Base-by-base conservation (phyloP, 2,329 filamentous ascomycete species). In the Scytalidium sp. region DNA sequence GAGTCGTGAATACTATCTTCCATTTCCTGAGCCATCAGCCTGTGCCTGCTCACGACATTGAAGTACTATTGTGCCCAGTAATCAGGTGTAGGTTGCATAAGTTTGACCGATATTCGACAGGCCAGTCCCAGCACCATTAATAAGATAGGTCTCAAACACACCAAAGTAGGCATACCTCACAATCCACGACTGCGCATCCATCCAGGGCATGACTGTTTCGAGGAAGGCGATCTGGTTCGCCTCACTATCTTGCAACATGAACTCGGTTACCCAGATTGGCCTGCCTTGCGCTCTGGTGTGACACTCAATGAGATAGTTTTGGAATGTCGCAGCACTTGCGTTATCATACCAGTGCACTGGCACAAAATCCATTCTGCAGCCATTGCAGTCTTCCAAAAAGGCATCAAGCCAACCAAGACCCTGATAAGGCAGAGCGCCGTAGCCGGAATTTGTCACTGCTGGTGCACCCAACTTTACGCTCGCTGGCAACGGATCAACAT, bases 311-410 rank as follows among this genome's bases (percentile, higher is more conserved):
- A 75, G 59, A 59, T 75, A 71, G 46, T 60, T 48, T 62, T 75
- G 69, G 64, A 77, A 73, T 61, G 72, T 70, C 2, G 57, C 58
- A 6, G 64, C 59, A 51, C 67, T 63, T 41, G 59, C 55, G 41
- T 50, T 45, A 49, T 71, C 70, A 52, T 78, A 77, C 73, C 74
- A 77, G 56, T 78, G 75, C 29, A 75, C 64, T 54, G 67, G 64
- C 49, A 76, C 54, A 53, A 70, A 72, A 59, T 76, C 72, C 44
- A 78, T 70, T 10, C 62, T 64, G 66, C 72, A 75, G 41, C 56
- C 62, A 13, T 55, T 57, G 63, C 75, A 77, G 6, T 61, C 56
- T n/a, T 51, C 48, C 27, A 76, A 41, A 65, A 78, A 78, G 23
- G 64, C 58, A 19, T 57, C 54, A n/a, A 78, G 63, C 67, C 70